Conservation (phyloP, 106 monocot species). For the Hemerocallis citrina region DNA sequence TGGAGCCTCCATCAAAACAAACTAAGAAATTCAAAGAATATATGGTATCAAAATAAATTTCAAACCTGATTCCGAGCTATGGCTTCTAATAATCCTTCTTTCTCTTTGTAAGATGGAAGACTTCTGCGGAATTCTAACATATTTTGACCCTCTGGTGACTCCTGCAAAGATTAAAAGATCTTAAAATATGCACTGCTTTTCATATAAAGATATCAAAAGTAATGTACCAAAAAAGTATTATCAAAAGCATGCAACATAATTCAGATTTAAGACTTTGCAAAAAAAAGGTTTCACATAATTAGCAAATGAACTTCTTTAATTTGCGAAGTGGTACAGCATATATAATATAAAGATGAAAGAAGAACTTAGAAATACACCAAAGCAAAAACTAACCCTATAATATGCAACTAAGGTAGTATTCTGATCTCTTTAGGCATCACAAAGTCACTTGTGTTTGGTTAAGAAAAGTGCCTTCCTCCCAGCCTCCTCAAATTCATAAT, state of each 20-base stretch:
- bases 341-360: background rate
- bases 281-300: background rate
- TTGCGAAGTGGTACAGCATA: background rate
- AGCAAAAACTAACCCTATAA: too few relatives aligned
- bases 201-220: background rate
- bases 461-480: too few relatives aligned
- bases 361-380: too few relatives aligned
- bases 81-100: constrained; percentile 58
- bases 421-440: too few relatives aligned
- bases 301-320: background rate
- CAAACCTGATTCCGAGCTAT: constrained; percentile 86
- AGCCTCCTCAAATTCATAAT: too few relatives aligned
- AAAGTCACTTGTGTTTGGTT: too few relatives aligned
- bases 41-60: background rate
- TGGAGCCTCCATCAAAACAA: background rate
- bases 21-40: background rate
- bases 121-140: constrained; percentile 89
- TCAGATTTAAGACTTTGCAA: background rate
- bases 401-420: too few relatives aligned
- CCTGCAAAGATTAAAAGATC: constrained; percentile 32
- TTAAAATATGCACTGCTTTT: too few relatives aligned
- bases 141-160: constrained; percentile 76
- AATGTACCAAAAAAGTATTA: background rate
- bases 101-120: constrained; percentile 88
- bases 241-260: background rate